Evolutionary conservation across 768 basidiomycete genomes (phyloP).

Genomic region (Tulasnella sp.): DNA sequence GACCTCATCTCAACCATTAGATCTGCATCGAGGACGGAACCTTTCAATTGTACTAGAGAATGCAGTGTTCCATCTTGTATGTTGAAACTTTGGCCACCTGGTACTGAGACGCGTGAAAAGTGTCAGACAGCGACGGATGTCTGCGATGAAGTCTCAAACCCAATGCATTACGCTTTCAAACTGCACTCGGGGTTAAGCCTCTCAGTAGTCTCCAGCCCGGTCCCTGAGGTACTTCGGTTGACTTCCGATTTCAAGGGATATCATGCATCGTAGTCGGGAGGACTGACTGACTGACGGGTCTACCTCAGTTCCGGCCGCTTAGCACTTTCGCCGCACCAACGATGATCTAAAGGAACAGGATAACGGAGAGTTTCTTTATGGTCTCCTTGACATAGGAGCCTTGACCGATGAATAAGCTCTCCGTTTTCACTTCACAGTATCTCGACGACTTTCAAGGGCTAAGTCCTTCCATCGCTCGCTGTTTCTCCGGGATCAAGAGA

Average conservation of each 20-base stretch:
- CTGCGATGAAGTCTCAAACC: background rate
- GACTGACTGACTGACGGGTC: background rate
- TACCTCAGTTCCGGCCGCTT: background rate
- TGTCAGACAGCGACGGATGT: background rate
- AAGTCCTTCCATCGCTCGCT: background rate
- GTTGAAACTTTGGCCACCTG: background rate
- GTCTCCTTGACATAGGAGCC: background rate
- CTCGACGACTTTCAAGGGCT: background rate
- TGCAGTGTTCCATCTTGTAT: background rate
- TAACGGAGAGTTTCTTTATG: slow-evolving; percentile 5
- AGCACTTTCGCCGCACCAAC: background rate
- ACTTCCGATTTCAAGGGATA: background rate
- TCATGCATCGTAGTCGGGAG: background rate
- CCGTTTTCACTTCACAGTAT: slow-evolving; percentile 1
- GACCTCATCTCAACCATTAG: too few species aligned
- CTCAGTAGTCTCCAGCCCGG: background rate
- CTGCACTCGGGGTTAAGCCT: background rate
- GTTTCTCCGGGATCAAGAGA: background rate
- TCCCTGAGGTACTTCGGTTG: background rate
- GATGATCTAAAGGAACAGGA: background rate
- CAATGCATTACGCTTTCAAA: background rate
- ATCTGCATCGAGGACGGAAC: background rate
- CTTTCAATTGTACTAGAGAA: background rate
- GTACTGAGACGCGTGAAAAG: background rate
- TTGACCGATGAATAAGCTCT: background rate